Evolutionary conservation across 176 grass and related monocot species (phyloP), one percentile per base, ranked within the genome.

Genomic region (Leersia perrieri): DNA sequence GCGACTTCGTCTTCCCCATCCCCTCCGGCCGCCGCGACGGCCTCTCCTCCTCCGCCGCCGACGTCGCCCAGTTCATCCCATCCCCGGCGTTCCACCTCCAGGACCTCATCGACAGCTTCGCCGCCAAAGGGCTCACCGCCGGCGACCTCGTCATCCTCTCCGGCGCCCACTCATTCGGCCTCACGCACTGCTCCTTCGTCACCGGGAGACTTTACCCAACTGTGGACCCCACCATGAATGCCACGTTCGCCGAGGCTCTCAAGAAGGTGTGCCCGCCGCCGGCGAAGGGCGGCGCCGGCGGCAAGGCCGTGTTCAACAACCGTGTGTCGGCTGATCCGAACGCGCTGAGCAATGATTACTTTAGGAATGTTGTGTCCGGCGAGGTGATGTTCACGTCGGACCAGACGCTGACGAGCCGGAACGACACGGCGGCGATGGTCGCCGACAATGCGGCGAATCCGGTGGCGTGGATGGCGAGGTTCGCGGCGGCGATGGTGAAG

Each of bases 1-100:
- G 87, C 9, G 76, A 83, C 31, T 84, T 84, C 27, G 26, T 13
- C 26, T 97, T 93, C 45, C 3, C 30, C 71, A 84, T 97, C 51
- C 82, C 83, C 0, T 80, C 72, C 11, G 93, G 93, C 3, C 87
- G 90, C 36, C 86, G 83, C 25, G 90, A 97, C 55, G 93, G 93
- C 2, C 5, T 30, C 38, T 0, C 14, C 22, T 93, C 93, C 36
- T 16, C 12, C n/a, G 7, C 23, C 2, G 20, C 18, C 33, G 68
- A 90, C 25, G 91, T 84, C 15, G 38, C 35, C 25, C 26, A 60
- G 10, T 26, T 1, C 63, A 41, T 92, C 20, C 90, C 85, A 0
- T 60, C 80, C 1, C 87, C 87, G 11, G 23, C 20, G 15, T 79
- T 74, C 42, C 60, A 86, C 3, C 62, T 88, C 3, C 73, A 58